A percentile compares a stretch with the other conserved stretches of the same genome.
Conservation (phyloP, 306 rosid genomes). For the Castanea mollissima region DNA sequence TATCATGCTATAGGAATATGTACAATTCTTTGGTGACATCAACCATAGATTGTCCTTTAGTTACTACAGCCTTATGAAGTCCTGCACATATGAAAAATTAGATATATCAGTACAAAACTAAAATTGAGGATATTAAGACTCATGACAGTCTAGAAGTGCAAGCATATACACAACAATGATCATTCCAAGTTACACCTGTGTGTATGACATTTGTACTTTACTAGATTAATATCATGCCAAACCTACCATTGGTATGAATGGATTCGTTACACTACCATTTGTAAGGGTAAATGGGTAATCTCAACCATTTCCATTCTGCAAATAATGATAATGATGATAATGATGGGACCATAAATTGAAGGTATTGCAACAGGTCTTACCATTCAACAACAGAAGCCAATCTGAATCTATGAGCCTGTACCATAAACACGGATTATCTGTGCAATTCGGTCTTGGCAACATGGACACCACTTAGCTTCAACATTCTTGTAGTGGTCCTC, state of each 20-base stretch:
- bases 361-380: not conserved
- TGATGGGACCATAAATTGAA: not conserved
- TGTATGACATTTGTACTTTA: not conserved
- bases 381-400: not conserved
- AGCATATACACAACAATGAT: not conserved
- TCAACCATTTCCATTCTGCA: not conserved
- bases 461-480: not conserved
- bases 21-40: not conserved
- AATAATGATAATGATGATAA: not conserved
- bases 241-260: not conserved
- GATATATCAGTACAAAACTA: not conserved
- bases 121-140: not conserved
- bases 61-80: not conserved
- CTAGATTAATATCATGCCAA: not conserved
- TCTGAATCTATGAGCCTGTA: not conserved
- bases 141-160: not conserved
- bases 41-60: not conserved
- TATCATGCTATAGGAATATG: not conserved
- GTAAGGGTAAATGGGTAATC: not conserved
- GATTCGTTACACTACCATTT: not conserved
- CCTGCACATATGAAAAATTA: not conserved
- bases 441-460: not conserved
- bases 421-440: constrained; percentile 1
- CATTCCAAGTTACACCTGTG: not conserved
- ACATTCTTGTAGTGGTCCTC: not conserved